Base-by-base conservation (phyloP, 208 protist genomes). In the Vickermania ingenoplastis region DNA sequence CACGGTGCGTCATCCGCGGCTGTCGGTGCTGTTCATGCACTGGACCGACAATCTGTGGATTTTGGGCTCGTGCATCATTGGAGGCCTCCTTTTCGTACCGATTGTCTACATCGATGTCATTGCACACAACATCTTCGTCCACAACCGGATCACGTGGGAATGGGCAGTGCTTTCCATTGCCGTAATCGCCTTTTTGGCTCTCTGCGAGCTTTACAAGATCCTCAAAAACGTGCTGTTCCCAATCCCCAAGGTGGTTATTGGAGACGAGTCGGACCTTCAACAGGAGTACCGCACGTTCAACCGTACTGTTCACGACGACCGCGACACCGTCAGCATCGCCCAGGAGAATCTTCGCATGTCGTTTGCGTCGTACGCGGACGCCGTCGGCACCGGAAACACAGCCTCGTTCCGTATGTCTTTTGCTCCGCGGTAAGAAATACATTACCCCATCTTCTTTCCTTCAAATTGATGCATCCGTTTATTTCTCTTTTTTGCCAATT, bases 31-130 rank as follows among this genome's bases (percentile, higher is more conserved):
- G 58, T 65, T 59, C 48, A 94, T 94, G 87, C 86, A 80, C 29
- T 91, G 79, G 82, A 75, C 91, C 25, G 87, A 94, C 69, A 94
- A 94, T 70, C 72, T 65, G 41, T 91, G 83, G 84, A 74, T 94
- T 53, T 91, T 66, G 56, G 77, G 76, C 17, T 83, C 81, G 53
- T 63, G 73, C 55, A 22, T 73, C 27, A 29, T 89, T 23, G 84
- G 79, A 25, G 67, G 57, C 29, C 25, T 79, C 24, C 59, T 89
- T 3, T 90, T 91, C 31, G 28, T 89, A 36, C 81, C 79, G 0
- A 94, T 94, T 59, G 69, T 90, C 13, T 94, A 94, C 70, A 62
- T 94, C 50, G 59, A 77, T 21, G 57, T 69, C 48, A 78, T 94
- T 31, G 87, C 83, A 3, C 71, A 82, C 41, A 53, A 54, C 13